phyloP scores from a whole-genome alignment of 1,284 basidiomycete genomes.

The Cryptococcus floricola region DNA sequence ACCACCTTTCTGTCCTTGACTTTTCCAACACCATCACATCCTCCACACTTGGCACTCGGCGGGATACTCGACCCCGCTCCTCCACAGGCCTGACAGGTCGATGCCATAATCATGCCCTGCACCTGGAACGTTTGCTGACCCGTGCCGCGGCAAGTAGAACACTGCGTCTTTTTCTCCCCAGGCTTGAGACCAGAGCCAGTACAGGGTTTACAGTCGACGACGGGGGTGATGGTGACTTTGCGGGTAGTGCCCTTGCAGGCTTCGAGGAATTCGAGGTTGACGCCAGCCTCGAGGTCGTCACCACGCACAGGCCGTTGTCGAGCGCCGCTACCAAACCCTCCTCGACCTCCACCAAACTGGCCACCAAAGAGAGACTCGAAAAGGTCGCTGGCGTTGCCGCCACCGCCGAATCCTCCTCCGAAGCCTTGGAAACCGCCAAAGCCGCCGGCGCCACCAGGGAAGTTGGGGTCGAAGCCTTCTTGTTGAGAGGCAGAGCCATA shows the following conservation, averaged over 20 bases:
- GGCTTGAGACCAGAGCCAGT: conserved; percentile 80
- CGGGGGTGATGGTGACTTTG: conserved; percentile 72
- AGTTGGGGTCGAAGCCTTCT: conserved; percentile 86
- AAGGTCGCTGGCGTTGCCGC: conserved; percentile 60
- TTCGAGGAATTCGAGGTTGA: conserved; percentile 84
- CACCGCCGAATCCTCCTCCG: conserved; percentile 61
- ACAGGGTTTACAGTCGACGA: conserved; percentile 81
- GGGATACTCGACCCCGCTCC: conserved; percentile 82
- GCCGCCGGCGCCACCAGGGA: conserved; percentile 60
- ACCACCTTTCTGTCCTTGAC: conserved; percentile 75
- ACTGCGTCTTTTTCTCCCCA: conserved; percentile 78
- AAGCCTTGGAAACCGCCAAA: conserved; percentile 67
- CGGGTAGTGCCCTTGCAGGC: conserved; percentile 85
- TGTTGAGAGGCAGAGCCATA: conserved; percentile 93
- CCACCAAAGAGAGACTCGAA: conserved; percentile 85
- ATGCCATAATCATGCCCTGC: conserved; percentile 97
- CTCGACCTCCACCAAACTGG: conserved; percentile 55
- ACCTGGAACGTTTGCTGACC: conserved; percentile 89
- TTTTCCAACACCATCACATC: conserved; percentile 83
- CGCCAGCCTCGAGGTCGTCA: conserved; percentile 74
- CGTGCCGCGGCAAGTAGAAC: conserved; percentile 76
- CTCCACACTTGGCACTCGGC: conserved; percentile 69
- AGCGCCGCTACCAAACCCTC: conserved; percentile 53
- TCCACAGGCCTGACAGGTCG: conserved; percentile 77
- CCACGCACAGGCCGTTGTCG: conserved; percentile 60